Base-by-base conservation (phyloP, 108 stramenopile genomes). In the Cyclotella baltica region DNA sequence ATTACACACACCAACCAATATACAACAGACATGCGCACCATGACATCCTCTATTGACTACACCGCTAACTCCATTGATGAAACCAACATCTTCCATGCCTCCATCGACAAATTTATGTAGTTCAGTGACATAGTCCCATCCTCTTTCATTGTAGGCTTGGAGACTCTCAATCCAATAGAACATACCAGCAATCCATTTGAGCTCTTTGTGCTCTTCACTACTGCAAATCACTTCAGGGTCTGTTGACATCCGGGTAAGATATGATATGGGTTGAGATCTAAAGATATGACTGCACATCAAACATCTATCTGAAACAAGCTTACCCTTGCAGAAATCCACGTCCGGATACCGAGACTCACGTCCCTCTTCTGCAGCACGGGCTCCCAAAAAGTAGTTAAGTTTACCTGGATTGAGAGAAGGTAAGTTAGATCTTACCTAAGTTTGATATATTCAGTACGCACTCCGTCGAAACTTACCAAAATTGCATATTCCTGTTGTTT, bases 341-440 rank as follows among this genome's bases (percentile, higher is more conserved):
- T 75, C 50, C 19, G 81, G 71, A 28, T 77, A 83, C 27, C 69
- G 56, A 25, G 63, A n/a, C 29, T 38, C 57, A 19, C 66, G 70
- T 11, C 62, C 55, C 16, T 72, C 76, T 38, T 77, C 51, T 34
- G 68, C 51, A 1, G 81, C 81, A 34, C 76, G 30, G 18, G 48
- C 56, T 6, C 75, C 76, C 19, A 77, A 38, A 37, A 62, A 83
- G 22, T 72, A 83, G 55, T 83, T 83, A 1, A 83, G 57, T 62
- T 80, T 80, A n/a, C 79, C 79, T 61, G 69, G 69, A 37, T 80
- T 80, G n/a, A n/a, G n/a, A n/a, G n/a, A n/a, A n/a, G n/a, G n/a
- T n/a, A n/a, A n/a, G n/a, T n/a, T n/a, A n/a, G n/a, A n/a, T n/a
- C n/a, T n/a, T n/a, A n/a, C n/a, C n/a, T n/a, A n/a, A n/a, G n/a